A percentile compares a stretch with the other conserved stretches of the same genome.
Conservation (phyloP, 345 rosid genomes). For the Xanthoceras sorbifolium region DNA sequence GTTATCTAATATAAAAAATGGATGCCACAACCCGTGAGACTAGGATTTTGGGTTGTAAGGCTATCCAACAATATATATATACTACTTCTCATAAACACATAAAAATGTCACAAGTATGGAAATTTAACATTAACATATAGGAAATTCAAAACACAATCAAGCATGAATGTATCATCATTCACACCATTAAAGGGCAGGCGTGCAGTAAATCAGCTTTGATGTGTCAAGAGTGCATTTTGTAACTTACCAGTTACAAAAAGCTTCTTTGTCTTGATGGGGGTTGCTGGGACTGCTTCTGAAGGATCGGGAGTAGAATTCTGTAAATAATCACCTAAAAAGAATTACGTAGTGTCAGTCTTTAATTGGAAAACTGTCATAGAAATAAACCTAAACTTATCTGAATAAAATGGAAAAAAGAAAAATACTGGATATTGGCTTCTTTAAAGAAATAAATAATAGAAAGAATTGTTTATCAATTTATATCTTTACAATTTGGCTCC, state of each 20-base stretch:
- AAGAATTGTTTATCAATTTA: background rate
- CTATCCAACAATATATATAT: too few relatives aligned
- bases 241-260: constrained; percentile 87
- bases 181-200: background rate
- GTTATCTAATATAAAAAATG: too few relatives aligned
- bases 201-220: constrained; percentile 3
- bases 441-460: background rate
- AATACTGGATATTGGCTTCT: background rate
- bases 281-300: constrained; percentile 35
- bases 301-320: constrained; percentile 31
- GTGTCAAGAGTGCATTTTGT: background rate
- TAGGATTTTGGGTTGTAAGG: too few relatives aligned
- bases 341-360: background rate
- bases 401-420: constrained; percentile 1
- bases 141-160: background rate
- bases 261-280: constrained; percentile 65
- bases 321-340: constrained; percentile 39
- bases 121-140: background rate
- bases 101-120: too few relatives aligned
- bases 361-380: background rate
- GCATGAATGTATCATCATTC: background rate
- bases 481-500: background rate
- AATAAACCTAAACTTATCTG: background rate
- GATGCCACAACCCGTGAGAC: too few relatives aligned
- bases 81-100: too few relatives aligned